Evolutionary conservation across 495 filamentous ascomycete species (phyloP), one percentile per base, ranked within the genome.

Genomic region (Gamarada debralockiae): DNA sequence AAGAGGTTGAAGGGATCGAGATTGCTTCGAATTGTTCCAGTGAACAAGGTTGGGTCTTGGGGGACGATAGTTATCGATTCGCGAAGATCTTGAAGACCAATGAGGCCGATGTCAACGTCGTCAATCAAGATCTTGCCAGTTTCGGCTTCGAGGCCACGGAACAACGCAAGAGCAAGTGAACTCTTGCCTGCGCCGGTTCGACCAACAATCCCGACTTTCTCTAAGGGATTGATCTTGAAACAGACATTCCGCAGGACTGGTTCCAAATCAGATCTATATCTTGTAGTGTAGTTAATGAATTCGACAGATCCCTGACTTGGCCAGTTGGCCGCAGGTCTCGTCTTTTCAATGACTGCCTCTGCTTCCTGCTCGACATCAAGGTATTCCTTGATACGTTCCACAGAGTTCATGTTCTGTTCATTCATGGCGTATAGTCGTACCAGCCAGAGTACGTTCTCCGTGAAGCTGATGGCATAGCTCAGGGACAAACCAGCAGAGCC

Each of bases 341-440:
- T 86, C 38, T 96, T 81, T 29, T 87, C 81, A 41, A 95, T 83
- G 53, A 96, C 74, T 7, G 87, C 73, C 3, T 73, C 73, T 0
- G 95, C 92, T 68, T 99, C 95, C 62, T 97, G 93, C 62, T 97
- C 93, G 3, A 97, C 87, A 24, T 97, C 91, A 10, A 99, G 80
- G 61, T 97, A 99, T 69, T 99, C 93, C 64, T 92, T 89, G 59
- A 99, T 87, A 49, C 95, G 86, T 70, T 99, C 95, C n/a, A 99
- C 92, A 1, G 91, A 92, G 70, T 99, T 99, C 95, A 99, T 97
- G 68, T 95, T 97, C 70, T 97, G 95, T 67, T 99, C 95, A 60
- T 97, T 95, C 62, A 87, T 77, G 0, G 92, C 85, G 61, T 97
- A 99, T n/a, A 97, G 76, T 18, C 95, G 82, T 22, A 97, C 91